Evolutionary conservation across 805 yeast species (phyloP), one percentile per base, ranked within the genome.

Genomic region (Candida qinlingensis): DNA sequence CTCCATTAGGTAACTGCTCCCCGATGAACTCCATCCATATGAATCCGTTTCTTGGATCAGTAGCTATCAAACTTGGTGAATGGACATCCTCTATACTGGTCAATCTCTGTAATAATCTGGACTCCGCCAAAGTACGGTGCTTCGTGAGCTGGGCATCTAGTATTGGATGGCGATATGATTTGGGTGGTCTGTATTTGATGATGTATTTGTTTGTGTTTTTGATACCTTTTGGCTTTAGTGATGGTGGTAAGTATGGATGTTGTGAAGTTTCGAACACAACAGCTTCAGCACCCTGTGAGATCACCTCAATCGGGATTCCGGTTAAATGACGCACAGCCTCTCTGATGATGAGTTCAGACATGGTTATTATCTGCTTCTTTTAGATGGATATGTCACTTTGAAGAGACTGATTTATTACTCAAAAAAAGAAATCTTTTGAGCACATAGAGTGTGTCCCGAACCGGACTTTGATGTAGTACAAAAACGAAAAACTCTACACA

Each of bases 211-310:
- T 46, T 2, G 63, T 54, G 41, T 66, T 62, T 26, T 55, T 48
- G 5, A 51, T 49, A 7, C 36, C 30, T 13, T 42, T 41, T 44
- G 58, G 58, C 11, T 54, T 52, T 2, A 45, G 29, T 26, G 40
- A 12, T 9, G 51, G 45, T 7, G 80, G 74, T 28, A 74, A 59
- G 60, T 85, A 89, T 28, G 96, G 96, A 64, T 89, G 96, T 3
- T 62, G 61, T 1, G 64, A 50, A 0, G 92, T 75, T 10, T 71
- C 62, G 64, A 86, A 87, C 2, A 88, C 90, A 9, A 88, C 73
- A 0, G 96, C 96, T 63, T 89, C 97, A 1, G 97, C 97, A 28
- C 97, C 97, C 61, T 89, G 97, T 0, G 95, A 86, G 3, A 89
- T 69, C 30, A 79, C 70, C 1, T 64, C 59, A 5, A 85, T 61